Conservation (phyloP, 1,139 yeast species). For the Geotrichum siamense region DNA sequence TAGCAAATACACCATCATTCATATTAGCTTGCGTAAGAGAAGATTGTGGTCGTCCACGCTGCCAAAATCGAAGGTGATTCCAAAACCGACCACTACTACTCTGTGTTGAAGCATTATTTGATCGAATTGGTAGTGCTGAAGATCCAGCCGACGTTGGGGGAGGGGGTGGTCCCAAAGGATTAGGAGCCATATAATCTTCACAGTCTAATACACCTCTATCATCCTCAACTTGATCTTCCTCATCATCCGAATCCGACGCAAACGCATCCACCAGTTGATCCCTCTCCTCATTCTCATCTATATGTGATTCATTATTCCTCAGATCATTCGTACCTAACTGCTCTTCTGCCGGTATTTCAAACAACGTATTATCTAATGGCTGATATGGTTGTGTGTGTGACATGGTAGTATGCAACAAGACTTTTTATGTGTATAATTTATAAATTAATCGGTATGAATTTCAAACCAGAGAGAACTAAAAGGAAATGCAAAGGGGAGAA, state of each 20-base stretch:
- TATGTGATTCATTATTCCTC: slow-evolving; percentile 6
- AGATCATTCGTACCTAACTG: not conserved
- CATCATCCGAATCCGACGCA: slow-evolving; percentile 21
- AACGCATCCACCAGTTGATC: slow-evolving; percentile 26
- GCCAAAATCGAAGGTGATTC: slow-evolving; percentile 11
- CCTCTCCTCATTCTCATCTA: slow-evolving; percentile 11
- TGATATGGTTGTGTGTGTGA: slow-evolving; percentile 2
- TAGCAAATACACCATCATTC: slow-evolving; percentile 87
- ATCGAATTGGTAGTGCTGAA: slow-evolving; percentile 6
- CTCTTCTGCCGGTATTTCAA: slow-evolving; percentile 6
- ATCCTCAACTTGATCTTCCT: slow-evolving; percentile 25
- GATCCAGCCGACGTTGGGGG: slow-evolving; percentile 2
- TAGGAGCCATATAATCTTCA: slow-evolving; percentile 3
- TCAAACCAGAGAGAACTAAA: too few relatives aligned
- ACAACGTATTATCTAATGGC: slow-evolving; percentile 3
- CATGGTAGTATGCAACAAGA: too few relatives aligned
- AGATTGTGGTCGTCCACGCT: not conserved
- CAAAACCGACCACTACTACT: not conserved
- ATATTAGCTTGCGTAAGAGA: slow-evolving; percentile 38
- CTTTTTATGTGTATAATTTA: not conserved
- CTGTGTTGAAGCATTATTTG: slow-evolving; percentile 13
- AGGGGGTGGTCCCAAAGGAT: slow-evolving; percentile 2
- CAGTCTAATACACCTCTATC: slow-evolving; percentile 9
- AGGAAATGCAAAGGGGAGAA: not conserved
- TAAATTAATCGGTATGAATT: not conserved